phyloP scores from a whole-genome alignment of 805 yeast species.

The Hyphopichia homilentoma region DNA sequence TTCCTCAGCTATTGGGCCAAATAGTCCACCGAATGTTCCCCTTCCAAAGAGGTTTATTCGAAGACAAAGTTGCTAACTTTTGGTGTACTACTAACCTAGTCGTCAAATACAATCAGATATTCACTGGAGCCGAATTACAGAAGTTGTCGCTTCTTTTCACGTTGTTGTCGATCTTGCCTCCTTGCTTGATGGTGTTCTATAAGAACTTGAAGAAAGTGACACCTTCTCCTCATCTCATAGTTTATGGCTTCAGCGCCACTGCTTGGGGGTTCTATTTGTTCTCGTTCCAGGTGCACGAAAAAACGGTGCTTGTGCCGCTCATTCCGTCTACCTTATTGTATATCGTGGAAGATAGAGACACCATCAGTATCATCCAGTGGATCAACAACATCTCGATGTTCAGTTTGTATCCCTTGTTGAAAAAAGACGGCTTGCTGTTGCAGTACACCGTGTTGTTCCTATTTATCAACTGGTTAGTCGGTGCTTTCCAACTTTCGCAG shows the following conservation, averaged over 20 bases:
- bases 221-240: slow-evolving; percentile 11
- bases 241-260: slow-evolving; percentile 75
- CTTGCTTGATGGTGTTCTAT: slow-evolving; percentile 33
- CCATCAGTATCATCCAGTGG: slow-evolving; percentile 80
- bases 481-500: slow-evolving; percentile 14
- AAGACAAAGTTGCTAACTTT: slow-evolving; percentile 94
- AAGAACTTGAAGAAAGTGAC: slow-evolving; percentile 19
- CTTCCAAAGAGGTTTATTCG: slow-evolving; percentile 89
- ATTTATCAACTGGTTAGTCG: slow-evolving; percentile 43
- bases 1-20: slow-evolving; percentile 43
- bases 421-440: slow-evolving; percentile 65
- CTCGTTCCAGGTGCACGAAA: slow-evolving; percentile 95
- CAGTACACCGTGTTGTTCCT: slow-evolving; percentile 65
- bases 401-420: slow-evolving; percentile 83
- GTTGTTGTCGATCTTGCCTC: slow-evolving; percentile 30
- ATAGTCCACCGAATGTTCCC: slow-evolving; percentile 76
- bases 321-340: slow-evolving; percentile 75
- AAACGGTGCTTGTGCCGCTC: slow-evolving; percentile 82
- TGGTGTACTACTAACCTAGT: slow-evolving; percentile 93
- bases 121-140: slow-evolving; percentile 58
- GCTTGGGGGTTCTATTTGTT: slow-evolving; percentile 87
- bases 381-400: slow-evolving; percentile 79
- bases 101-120: slow-evolving; percentile 61
- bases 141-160: slow-evolving; percentile 54
- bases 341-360: slow-evolving; percentile 51